A percentile compares a stretch with the other conserved stretches of the same genome.
These are phyloP conservation scores for Bruguiera sexangula DNA, from an alignment of 345 rosid species.

Conservation along the genomic window DNA sequence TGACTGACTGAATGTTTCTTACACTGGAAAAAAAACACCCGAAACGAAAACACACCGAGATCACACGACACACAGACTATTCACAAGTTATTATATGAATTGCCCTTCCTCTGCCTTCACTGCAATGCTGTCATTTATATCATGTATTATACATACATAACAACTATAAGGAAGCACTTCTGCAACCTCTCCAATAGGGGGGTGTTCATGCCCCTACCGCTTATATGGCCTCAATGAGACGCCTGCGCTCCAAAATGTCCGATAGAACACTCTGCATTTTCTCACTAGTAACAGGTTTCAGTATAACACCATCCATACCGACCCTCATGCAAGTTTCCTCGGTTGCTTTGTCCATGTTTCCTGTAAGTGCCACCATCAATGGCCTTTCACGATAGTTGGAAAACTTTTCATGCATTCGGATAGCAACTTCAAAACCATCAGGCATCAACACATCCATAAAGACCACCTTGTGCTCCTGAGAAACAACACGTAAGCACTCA, in stretches of 20 bases:
- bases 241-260: constrained; percentile 68
- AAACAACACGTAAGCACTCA: constrained; percentile 59
- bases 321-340: constrained; percentile 82
- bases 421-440: constrained; percentile 60
- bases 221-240: constrained; percentile 48
- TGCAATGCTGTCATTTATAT: not conserved
- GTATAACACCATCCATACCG: constrained; percentile 73
- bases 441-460: constrained; percentile 71
- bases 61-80: too few relatives aligned
- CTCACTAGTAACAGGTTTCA: constrained; percentile 80
- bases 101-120: not conserved
- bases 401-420: constrained; percentile 57
- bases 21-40: too few relatives aligned
- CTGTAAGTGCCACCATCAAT: constrained; percentile 73
- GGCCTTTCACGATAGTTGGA: constrained; percentile 70
- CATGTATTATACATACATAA: not conserved
- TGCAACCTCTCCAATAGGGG: constrained; percentile 26
- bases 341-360: constrained; percentile 61
- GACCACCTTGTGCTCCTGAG: constrained; percentile 73
- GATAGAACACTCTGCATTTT: constrained; percentile 72
- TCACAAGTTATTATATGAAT: too few relatives aligned
- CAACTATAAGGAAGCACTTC: not conserved
- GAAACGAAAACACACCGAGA: too few relatives aligned
- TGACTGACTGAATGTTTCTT: too few relatives aligned
- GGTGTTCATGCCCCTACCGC: not conserved